Evolutionary conservation across 2,329 filamentous ascomycete genomes (phyloP), one percentile per base, ranked within the genome.

Genomic region (Fusarium abutilonis): DNA sequence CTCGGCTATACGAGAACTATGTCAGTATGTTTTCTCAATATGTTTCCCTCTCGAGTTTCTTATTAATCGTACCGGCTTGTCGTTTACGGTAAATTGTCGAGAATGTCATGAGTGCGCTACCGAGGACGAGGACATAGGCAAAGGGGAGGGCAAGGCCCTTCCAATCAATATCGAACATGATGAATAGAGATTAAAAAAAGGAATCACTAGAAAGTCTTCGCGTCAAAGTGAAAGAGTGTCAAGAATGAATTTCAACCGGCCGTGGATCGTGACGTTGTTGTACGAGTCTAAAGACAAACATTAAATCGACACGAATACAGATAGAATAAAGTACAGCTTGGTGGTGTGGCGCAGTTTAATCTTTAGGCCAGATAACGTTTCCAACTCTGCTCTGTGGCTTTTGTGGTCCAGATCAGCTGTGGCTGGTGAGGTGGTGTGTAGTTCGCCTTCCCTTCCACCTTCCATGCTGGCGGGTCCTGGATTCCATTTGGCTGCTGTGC

Each of bases 1-100:
- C 79, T 92, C 87, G 66, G 82, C 90, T 93, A 66, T 46, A 52
- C 52, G 21, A 26, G 32, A 29, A 15, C 28, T 38, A 6, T 32
- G 52, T 64, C n/a, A 65, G 62, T 44, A 41, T 13, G 9, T 28
- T 3, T 28, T 29, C 31, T 3, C 28, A 8, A 34, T 34, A n/a
- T n/a, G 3, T 40, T 14, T 28, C 26, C 28, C 17, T 29, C 9
- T 9, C 3, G 9, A 15, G 7, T 15, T n/a, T 31, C 9, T 19
- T 14, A 23, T 8, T 19, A 41, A 39, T 32, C 86, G 62, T 80
- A 92, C 89, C 81, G 68, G 91, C 89, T 85, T 97, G 95, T 77
- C 95, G 88, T 80, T 95, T 94, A 72, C 94, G 89, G 79, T 98
- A 98, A 63, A 98, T 87, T 53, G 87, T 91, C 43, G 92, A 96